Conservation (phyloP, 163 green algal species). For the Coccomyxa subellipsoidea region DNA sequence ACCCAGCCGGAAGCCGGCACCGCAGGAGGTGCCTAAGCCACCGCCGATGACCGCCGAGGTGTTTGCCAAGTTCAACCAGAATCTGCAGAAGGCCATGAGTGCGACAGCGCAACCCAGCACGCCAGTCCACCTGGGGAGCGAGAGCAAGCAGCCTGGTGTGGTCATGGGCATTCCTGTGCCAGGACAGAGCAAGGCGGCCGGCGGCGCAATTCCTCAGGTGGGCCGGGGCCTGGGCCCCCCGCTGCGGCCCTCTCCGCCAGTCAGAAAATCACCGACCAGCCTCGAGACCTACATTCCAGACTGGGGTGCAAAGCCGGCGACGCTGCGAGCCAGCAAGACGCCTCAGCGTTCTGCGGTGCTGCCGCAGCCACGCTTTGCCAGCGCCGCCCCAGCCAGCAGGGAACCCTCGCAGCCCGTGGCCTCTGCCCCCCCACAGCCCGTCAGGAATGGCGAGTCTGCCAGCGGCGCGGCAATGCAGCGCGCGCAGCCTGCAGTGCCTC, state of each 20-base stretch:
- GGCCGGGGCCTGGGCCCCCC: no score
- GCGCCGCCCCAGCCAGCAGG: no score
- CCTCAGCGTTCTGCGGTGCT: not conserved
- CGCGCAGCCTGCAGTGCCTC: no score
- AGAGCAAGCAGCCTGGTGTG: not conserved
- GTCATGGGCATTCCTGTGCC: not conserved
- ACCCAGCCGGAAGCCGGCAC: no score
- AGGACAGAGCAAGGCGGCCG: not conserved
- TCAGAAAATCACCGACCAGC: not conserved
- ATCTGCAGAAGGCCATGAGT: not conserved
- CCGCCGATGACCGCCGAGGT: not conserved
- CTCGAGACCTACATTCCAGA: not conserved
- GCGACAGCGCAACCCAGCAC: not conserved
- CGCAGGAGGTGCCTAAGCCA: not conserved
- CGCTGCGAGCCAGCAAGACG: no score
- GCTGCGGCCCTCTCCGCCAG: not conserved
- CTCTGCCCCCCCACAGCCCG: no score
- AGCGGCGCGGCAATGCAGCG: no score
- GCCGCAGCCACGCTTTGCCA: no score
- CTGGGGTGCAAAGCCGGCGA: not conserved
- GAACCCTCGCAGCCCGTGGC: no score
- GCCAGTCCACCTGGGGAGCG: not conserved
- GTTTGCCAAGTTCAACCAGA: not conserved
- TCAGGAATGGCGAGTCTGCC: no score
- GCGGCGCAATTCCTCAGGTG: no score